Conservation (phyloP, 2,329 filamentous ascomycete genomes). For the Clarireedia monteithiana region DNA sequence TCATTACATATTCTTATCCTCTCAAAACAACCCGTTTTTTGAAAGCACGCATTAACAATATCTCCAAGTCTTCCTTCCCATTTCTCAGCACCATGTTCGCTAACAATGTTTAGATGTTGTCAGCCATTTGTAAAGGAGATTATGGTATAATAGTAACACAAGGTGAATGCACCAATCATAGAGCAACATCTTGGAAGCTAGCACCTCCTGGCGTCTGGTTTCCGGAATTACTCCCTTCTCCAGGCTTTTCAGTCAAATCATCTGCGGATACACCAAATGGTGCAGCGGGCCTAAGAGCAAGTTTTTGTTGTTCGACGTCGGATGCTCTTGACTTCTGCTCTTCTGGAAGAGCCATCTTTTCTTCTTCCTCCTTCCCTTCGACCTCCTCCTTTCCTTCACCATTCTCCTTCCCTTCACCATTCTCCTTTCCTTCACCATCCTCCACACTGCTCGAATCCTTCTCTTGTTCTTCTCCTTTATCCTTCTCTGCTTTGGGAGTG, state of each 20-base stretch:
- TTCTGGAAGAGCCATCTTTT: constrained; percentile 31
- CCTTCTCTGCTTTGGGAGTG: constrained; percentile 18
- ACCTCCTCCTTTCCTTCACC: constrained; percentile 20
- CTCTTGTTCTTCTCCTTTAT: constrained; percentile 21
- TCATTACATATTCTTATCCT: constrained; percentile 6
- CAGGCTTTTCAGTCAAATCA: constrained; percentile 31
- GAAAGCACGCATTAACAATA: neutral
- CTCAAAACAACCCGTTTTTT: neutral
- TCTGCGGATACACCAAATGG: constrained; percentile 26
- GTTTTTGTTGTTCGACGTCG: constrained; percentile 46
- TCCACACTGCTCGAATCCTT: constrained; percentile 13
- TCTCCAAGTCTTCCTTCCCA: neutral
- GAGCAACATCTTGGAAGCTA: constrained; percentile 56
- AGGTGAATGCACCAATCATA: constrained; percentile 32
- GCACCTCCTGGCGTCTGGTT: constrained; percentile 45
- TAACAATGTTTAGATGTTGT: neutral
- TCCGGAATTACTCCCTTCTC: constrained; percentile 27
- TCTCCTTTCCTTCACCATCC: constrained; percentile 21
- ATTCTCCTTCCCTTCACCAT: constrained; percentile 19
- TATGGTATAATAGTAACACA: constrained; percentile 5
- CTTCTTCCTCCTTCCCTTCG: constrained; percentile 21
- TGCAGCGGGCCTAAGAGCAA: constrained; percentile 39
- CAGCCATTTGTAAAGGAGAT: neutral
- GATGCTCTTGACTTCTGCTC: constrained; percentile 51
- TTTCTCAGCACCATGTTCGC: constrained; percentile 2